Percentiles rank a stretch among this genome's conserved stretches.
phyloP scores from a whole-genome alignment of 2,329 filamentous ascomycete species.

The Aspergillus quadricinctus region DNA sequence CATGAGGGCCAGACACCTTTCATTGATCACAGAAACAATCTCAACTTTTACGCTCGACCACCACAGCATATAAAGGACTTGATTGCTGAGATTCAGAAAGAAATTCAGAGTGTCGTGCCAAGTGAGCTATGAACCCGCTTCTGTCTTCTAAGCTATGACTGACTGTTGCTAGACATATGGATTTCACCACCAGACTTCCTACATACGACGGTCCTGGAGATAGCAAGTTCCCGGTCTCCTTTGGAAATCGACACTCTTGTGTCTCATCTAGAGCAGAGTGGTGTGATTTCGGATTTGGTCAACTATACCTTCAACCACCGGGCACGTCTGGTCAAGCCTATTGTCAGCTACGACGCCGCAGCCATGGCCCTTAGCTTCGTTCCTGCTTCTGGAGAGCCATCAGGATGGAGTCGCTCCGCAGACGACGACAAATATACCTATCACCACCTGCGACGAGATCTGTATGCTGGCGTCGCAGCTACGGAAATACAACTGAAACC shows the following conservation, averaged over 20 bases:
- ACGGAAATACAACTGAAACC: slow-evolving; percentile 68
- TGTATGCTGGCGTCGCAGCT: slow-evolving; percentile 59
- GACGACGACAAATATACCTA: slow-evolving; percentile 71
- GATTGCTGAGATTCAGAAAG: slow-evolving; percentile 63
- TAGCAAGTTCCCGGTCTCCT: slow-evolving; percentile 72
- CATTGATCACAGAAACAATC: slow-evolving; percentile 70
- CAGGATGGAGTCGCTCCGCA: slow-evolving; percentile 28
- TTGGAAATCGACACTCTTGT: slow-evolving; percentile 64
- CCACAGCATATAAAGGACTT: slow-evolving; percentile 66
- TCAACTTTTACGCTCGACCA: slow-evolving; percentile 85
- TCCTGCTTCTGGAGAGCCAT: slow-evolving; percentile 64
- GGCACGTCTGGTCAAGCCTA: slow-evolving; percentile 72
- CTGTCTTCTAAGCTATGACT: neutral
- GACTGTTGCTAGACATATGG: slow-evolving; percentile 62
- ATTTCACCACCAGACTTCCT: slow-evolving; percentile 74
- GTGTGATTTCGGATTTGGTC: slow-evolving; percentile 54
- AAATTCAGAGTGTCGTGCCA: slow-evolving; percentile 61
- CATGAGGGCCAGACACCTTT: slow-evolving; percentile 63
- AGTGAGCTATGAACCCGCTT: slow-evolving; percentile 50
- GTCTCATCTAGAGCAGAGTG: slow-evolving; percentile 49
- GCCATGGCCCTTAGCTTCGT: slow-evolving; percentile 85
- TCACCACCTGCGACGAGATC: slow-evolving; percentile 79
- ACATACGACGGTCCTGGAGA: slow-evolving; percentile 81
- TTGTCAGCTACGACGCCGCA: slow-evolving; percentile 77
- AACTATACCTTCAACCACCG: slow-evolving; percentile 65